Conservation (phyloP, 352 stramenopile genomes). For the Phytopythium sindhum region DNA sequence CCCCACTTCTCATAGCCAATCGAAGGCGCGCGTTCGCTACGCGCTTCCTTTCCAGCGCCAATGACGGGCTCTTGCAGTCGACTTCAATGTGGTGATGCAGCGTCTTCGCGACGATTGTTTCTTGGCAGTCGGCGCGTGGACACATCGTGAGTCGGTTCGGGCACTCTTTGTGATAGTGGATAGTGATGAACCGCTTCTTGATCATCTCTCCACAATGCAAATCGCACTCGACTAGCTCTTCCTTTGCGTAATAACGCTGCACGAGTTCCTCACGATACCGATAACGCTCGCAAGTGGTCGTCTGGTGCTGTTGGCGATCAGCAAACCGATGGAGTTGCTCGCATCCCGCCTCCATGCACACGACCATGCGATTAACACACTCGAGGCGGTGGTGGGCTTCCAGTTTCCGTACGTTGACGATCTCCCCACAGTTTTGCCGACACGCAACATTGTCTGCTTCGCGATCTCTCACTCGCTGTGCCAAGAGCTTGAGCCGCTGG, state of each 20-base stretch:
- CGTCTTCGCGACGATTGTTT: slow-evolving; percentile 46
- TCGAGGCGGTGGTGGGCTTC: slow-evolving; percentile 48
- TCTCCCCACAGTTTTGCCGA: slow-evolving; percentile 38
- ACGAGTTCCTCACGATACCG: slow-evolving; percentile 40
- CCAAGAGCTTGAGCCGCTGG: slow-evolving; percentile 60
- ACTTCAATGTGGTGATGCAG: slow-evolving; percentile 28
- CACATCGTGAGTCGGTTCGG: slow-evolving; percentile 42
- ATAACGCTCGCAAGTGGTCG: slow-evolving; percentile 32
- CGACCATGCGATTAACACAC: slow-evolving; percentile 49
- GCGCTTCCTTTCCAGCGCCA: slow-evolving; percentile 18
- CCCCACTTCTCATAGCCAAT: slow-evolving; percentile 5
- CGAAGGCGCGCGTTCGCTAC: slow-evolving; percentile 31
- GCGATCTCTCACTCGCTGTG: slow-evolving; percentile 47
- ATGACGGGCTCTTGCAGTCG: slow-evolving; percentile 36
- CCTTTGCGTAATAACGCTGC: slow-evolving; percentile 28
- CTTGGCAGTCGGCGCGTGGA: slow-evolving; percentile 40
- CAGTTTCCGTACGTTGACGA: slow-evolving; percentile 30
- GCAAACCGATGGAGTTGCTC: slow-evolving; percentile 28
- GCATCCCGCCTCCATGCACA: slow-evolving; percentile 50
- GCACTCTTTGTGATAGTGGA: slow-evolving; percentile 47
- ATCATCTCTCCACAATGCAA: slow-evolving; percentile 35
- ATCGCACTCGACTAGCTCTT: slow-evolving; percentile 37
- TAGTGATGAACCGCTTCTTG: slow-evolving; percentile 27
- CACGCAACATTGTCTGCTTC: slow-evolving; percentile 36
- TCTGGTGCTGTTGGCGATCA: slow-evolving; percentile 28